A percentile compares a stretch with the other conserved stretches of the same genome.
Evolutionary conservation across 2,329 filamentous ascomycete genomes (phyloP).

Genomic region (Fusarium sp.): DNA sequence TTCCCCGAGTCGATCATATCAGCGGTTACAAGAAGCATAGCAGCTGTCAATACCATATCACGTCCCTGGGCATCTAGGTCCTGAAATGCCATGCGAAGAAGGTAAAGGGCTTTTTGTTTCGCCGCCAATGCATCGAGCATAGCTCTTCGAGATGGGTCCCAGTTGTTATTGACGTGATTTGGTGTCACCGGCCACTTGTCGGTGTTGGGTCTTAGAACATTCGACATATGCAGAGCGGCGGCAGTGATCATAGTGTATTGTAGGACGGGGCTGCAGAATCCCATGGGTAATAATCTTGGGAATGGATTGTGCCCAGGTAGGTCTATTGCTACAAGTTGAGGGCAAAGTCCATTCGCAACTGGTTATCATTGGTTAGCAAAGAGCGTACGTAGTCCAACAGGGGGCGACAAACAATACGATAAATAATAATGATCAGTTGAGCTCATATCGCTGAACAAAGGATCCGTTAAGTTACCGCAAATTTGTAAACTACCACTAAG

Average conservation of each 20-base stretch:
- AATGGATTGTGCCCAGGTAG: conserved; percentile 9
- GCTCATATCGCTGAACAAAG: neutral
- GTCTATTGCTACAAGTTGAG: conserved; percentile 9
- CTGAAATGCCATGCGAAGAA: neutral
- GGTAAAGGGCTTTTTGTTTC: neutral
- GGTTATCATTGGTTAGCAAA: neutral
- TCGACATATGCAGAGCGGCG: conserved; percentile 14
- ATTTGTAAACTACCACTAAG: neutral
- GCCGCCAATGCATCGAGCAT: neutral
- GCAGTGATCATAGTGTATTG: conserved; percentile 8
- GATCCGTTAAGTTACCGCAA: neutral
- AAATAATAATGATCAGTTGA: conserved; percentile 3
- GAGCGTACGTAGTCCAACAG: too few species aligned
- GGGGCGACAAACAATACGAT: conserved; percentile 1
- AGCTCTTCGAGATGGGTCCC: neutral
- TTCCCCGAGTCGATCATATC: conserved; percentile 20
- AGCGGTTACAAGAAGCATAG: neutral
- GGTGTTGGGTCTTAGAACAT: neutral
- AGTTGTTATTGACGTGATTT: neutral
- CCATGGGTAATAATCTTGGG: neutral
- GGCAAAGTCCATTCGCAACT: conserved; percentile 8
- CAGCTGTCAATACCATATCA: conserved; percentile 2
- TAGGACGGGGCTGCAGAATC: neutral
- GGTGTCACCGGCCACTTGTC: neutral
- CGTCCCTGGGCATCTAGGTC: neutral